These are phyloP conservation scores for Mortierella polycephala DNA, from an alignment of 371 early-diverging fungal genomes.

Conservation along the genomic window DNA sequence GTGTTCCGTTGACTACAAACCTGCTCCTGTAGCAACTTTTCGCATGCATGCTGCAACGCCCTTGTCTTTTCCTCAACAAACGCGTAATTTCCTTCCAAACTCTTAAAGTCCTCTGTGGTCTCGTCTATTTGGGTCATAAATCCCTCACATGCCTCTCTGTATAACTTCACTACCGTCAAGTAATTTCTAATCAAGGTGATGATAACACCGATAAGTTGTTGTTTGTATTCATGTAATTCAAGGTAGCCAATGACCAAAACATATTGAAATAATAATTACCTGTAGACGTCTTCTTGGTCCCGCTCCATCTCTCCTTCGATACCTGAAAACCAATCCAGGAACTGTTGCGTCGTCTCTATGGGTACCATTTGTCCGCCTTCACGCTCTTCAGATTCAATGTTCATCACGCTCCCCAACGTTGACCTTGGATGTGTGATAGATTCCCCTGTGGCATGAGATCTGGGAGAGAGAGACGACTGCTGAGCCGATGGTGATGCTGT, in stretches of 20 bases:
- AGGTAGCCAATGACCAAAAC: too few relatives aligned
- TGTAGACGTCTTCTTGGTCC: slow-evolving; percentile 85
- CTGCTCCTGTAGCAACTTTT: slow-evolving; percentile 78
- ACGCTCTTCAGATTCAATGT: slow-evolving; percentile 48
- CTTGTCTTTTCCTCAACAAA: slow-evolving; percentile 81
- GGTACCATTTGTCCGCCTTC: slow-evolving; percentile 59
- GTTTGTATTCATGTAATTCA: not conserved
- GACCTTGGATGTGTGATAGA: slow-evolving; percentile 24
- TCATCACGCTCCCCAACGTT: slow-evolving; percentile 43
- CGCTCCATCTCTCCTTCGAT: slow-evolving; percentile 85
- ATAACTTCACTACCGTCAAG: slow-evolving; percentile 59
- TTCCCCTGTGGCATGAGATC: slow-evolving; percentile 55
- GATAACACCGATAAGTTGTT: not conserved
- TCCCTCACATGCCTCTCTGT: slow-evolving; percentile 63
- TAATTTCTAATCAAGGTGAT: slow-evolving; percentile 57
- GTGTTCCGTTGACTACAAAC: slow-evolving; percentile 20
- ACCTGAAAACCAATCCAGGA: slow-evolving; percentile 89
- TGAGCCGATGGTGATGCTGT: slow-evolving; percentile 57
- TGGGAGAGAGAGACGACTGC: slow-evolving; percentile 59
- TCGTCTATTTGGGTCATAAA: slow-evolving; percentile 69
- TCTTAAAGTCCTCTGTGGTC: slow-evolving; percentile 64
- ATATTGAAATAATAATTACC: slow-evolving; percentile 51
- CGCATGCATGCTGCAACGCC: slow-evolving; percentile 82
- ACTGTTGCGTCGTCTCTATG: slow-evolving; percentile 88
- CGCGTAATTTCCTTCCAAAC: slow-evolving; percentile 72